Evolutionary conservation across 805 yeast species (phyloP).

Genomic region (Pichia scutulata): DNA sequence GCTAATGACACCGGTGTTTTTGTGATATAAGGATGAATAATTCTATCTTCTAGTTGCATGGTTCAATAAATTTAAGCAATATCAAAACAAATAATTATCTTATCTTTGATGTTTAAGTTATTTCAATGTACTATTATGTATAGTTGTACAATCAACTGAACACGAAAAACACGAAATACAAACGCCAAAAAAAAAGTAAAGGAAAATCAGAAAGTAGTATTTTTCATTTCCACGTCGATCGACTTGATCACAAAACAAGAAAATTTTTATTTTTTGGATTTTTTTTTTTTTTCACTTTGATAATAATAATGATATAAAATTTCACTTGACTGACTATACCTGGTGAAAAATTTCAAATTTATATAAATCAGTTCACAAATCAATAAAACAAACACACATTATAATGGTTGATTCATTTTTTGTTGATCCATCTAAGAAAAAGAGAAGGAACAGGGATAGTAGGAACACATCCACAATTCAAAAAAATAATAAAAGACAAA

Average conservation of each 20-base stretch:
- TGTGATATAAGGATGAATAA: slow-evolving; percentile 26
- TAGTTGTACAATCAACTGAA: not conserved
- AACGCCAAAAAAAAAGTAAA: not conserved
- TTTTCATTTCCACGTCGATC: not conserved
- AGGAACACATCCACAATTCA: slow-evolving; percentile 19
- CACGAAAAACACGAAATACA: not conserved
- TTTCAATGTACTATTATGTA: too few species aligned
- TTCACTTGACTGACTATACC: not conserved
- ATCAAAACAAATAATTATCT: too few species aligned
- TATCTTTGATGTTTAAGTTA: too few species aligned
- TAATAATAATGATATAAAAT: not conserved
- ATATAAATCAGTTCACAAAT: not conserved
- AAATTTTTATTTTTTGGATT: not conserved
- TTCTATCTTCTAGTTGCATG: slow-evolving; percentile 21
- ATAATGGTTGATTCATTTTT: slow-evolving; percentile 55
- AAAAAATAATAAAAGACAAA: slow-evolving; percentile 14
- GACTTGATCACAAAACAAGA: not conserved
- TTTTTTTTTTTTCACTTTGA: not conserved
- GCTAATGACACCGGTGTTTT: slow-evolving; percentile 18
- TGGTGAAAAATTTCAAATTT: not conserved
- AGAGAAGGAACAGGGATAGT: slow-evolving; percentile 33
- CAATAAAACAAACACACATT: not conserved
- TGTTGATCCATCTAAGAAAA: slow-evolving; percentile 50
- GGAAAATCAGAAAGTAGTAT: too few species aligned
- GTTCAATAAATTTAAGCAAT: not conserved